Evolutionary conservation across 768 basidiomycete species (phyloP).

Genomic region (Pleurotus citrinopileatus): DNA sequence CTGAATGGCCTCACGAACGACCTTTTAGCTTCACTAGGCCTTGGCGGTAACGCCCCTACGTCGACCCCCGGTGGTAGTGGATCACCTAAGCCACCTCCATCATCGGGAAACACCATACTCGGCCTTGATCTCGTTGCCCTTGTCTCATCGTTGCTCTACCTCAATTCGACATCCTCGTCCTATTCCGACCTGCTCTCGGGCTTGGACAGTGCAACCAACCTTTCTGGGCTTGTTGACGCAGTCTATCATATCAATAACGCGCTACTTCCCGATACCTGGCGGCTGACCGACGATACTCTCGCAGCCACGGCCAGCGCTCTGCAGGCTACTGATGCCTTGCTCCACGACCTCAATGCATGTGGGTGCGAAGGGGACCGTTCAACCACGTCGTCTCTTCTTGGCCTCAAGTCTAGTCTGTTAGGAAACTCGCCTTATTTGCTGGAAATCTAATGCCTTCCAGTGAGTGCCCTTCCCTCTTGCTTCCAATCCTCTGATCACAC

Average conservation of each 20-base stretch:
- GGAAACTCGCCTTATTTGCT: not conserved
- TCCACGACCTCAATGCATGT: slow-evolving; percentile 4
- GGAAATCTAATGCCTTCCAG: not conserved
- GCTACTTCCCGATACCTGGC: not conserved
- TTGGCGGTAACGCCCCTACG: not conserved
- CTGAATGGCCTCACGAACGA: not conserved
- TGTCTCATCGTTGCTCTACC: not conserved
- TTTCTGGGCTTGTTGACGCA: not conserved
- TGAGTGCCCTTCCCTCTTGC: not conserved
- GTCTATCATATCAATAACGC: not conserved
- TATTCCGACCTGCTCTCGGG: not conserved
- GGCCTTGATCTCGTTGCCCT: slow-evolving; percentile 3
- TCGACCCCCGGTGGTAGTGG: not conserved
- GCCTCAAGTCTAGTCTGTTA: slow-evolving; percentile 4
- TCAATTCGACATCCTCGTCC: not conserved
- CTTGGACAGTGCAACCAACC: not conserved
- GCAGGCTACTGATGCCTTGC: not conserved
- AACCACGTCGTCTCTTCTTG: slow-evolving; percentile 1
- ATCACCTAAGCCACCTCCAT: not conserved
- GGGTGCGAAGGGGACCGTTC: not conserved
- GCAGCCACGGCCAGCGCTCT: not conserved
- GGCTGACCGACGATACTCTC: not conserved
- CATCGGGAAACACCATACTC: not conserved
- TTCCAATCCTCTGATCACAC: not conserved
- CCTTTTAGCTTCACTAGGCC: not conserved